A percentile compares a stretch with the other conserved stretches of the same genome.
Evolutionary conservation across 306 rosid species (phyloP).

Genomic region (Macrotyloma uniflorum): DNA sequence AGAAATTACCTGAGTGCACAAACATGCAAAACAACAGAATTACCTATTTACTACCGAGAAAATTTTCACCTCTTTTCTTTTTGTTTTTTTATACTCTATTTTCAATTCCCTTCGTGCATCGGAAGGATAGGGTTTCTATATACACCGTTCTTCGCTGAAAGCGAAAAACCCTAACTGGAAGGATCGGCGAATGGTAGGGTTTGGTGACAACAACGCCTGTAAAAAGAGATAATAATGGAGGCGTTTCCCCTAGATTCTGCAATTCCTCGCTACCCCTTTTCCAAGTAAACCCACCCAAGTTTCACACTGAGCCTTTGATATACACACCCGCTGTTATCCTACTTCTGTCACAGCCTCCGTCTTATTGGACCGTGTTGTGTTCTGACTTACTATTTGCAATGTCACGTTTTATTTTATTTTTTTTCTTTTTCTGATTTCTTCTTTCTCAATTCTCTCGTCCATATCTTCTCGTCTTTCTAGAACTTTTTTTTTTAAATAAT

Average conservation of each 20-base stretch:
- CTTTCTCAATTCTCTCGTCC: background rate
- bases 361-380: constrained; percentile 29
- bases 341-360: constrained; percentile 30
- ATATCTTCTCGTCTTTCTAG: constrained; percentile 17
- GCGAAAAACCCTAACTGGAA: constrained; percentile 10
- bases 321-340: background rate
- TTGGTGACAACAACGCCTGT: background rate
- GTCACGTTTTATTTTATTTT: background rate
- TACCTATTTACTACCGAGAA: background rate
- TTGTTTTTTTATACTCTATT: background rate
- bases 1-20: constrained; percentile 22
- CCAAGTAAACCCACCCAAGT: constrained; percentile 13
- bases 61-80: background rate
- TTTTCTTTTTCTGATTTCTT: background rate
- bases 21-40: constrained; percentile 24
- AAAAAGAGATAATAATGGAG: background rate
- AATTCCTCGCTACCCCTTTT: constrained; percentile 21
- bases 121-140: background rate
- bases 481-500: background rate
- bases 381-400: background rate
- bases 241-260: constrained; percentile 11
- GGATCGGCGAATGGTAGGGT: background rate
- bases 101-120: background rate
- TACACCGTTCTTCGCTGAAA: background rate
- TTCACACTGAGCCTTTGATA: constrained; percentile 1